Evolutionary conservation across 2,329 filamentous ascomycete genomes (phyloP), one percentile per base, ranked within the genome.

Genomic region (Exserohilum rostratum): DNA sequence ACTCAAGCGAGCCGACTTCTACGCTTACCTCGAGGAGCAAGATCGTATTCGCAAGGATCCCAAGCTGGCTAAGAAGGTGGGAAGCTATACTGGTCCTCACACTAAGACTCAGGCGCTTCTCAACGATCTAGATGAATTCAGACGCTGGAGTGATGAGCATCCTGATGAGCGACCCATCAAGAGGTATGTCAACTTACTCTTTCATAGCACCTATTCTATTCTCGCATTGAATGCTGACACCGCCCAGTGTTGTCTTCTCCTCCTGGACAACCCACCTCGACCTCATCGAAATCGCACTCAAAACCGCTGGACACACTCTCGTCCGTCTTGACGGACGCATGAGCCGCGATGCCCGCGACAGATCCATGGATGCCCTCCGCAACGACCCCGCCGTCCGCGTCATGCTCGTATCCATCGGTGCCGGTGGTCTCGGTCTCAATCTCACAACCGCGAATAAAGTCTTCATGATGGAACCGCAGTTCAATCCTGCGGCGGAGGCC

Each of bases 391-490:
- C 74, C 1, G 84, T 96, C 31, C 87, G 87, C 29, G 88, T 96
- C 48, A 92, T 98, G 46, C 84, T 98, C 9, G 91, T 96, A 12
- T 96, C 91, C 9, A 96, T 97, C 75, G 91, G 88, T 70, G 93
- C 93, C 0, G 95, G 93, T 60, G 93, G 95, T 15, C 84, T 97
- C 13, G 93, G 93, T 12, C 86, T 98, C 34, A 98, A 98, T 70
- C 80, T 98, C 50, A 97, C 93, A 0, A 82, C 90, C 0, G 93
- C 89, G 29, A 95, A 87, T 71, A 89, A 85, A 50, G 93, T 96
- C 12, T 98, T 95, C 73, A 90, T 98, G 67, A 98, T 99, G 93
- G 95, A 99, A 73, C 95, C 95, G 5, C 93, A 97, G 71, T 99
- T 93, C 79, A 99, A 99, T 69, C 95, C 95, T 0, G 93, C 92